Evolutionary conservation across 352 stramenopile species (phyloP).

Genomic region (Phytophthora litchii): DNA sequence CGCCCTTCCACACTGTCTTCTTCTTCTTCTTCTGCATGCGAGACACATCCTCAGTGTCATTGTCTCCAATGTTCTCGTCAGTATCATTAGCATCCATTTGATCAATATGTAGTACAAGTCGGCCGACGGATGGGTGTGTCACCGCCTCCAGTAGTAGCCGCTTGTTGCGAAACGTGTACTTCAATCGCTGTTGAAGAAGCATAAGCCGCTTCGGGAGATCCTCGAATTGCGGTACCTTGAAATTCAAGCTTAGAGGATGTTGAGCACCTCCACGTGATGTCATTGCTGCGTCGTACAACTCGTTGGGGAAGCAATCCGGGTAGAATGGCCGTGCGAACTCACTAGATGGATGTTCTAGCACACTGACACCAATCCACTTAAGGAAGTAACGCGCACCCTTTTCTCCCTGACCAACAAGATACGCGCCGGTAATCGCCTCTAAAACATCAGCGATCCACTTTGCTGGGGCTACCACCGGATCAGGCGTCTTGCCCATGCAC

Average conservation of each 20-base stretch:
- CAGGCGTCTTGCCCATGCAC: constrained; percentile 85
- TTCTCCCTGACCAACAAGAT: constrained; percentile 74
- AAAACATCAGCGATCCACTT: constrained; percentile 90
- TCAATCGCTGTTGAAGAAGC: constrained; percentile 74
- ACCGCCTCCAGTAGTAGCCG: constrained; percentile 76
- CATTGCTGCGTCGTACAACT: constrained; percentile 50
- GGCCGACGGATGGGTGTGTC: constrained; percentile 75
- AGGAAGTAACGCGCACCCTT: constrained; percentile 78
- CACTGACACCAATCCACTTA: constrained; percentile 74
- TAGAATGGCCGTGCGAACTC: constrained; percentile 63
- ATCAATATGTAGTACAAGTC: constrained; percentile 57
- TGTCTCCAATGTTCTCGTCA: constrained; percentile 10
- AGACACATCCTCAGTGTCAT: constrained; percentile 29
- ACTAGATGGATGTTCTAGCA: constrained; percentile 45
- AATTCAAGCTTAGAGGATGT: constrained; percentile 48
- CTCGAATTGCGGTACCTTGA: constrained; percentile 62
- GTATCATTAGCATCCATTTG: constrained; percentile 30
- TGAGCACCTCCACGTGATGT: constrained; percentile 27
- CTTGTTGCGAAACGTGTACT: constrained; percentile 87
- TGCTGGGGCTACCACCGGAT: constrained; percentile 68
- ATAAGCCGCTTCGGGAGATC: constrained; percentile 57
- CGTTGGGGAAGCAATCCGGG: constrained; percentile 70
- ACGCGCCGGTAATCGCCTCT: constrained; percentile 83
- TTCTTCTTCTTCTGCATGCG: constrained; percentile 45
- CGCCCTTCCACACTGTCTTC: constrained; percentile 66